Base-by-base conservation (phyloP, 768 basidiomycete genomes). In the Naganishia friedmannii region DNA sequence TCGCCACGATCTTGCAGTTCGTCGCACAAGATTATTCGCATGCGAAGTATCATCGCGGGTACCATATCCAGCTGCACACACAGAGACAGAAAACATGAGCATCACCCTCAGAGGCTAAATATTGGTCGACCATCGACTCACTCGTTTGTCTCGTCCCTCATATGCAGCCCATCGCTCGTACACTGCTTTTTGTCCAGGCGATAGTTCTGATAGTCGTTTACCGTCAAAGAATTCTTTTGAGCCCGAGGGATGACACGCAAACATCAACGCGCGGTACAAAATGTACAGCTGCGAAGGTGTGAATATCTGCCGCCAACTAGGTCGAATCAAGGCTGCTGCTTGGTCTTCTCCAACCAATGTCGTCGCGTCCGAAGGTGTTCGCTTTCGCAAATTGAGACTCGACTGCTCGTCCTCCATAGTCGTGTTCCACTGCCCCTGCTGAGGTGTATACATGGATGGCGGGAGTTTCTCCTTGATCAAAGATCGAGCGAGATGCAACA, bases 191-290 rank as follows among this genome's bases (percentile, higher is more conserved):
- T 63, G 68, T 6, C 29, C 34, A 26, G 46, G n/a, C 15, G 68
- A 45, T 45, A 69, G 31, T 32, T 69, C 56, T 5, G 53, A 69
- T 5, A 69, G 28, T 45, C 53, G 31, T 32, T 66, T 66, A 13
- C 65, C 65, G 19, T 66, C 65, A 34, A 66, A 66, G 65, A 53
- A 66, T 31, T 66, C 65, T 17, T 66, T 66, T 0, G 51, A 53
- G 21, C 65, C 65, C 15, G 48, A 53, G 0, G 65, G 65, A 37
- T 51, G 48, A 34, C 65, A 53, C 6, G 48, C 48, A 34, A 54
- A 66, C 65, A 66, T 66, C 19, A 66, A 66, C 17, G 53, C 65
- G 13, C 48, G 65, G 42, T 53, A 66, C 48, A 66, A 31, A 19
- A 66, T 53, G 48, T 66, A 34, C 19, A 66, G 31, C 28, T 53